These are phyloP conservation scores for Penicillium paxilli DNA, from an alignment of 495 filamentous ascomycete genomes.

Conservation along the genomic window DNA sequence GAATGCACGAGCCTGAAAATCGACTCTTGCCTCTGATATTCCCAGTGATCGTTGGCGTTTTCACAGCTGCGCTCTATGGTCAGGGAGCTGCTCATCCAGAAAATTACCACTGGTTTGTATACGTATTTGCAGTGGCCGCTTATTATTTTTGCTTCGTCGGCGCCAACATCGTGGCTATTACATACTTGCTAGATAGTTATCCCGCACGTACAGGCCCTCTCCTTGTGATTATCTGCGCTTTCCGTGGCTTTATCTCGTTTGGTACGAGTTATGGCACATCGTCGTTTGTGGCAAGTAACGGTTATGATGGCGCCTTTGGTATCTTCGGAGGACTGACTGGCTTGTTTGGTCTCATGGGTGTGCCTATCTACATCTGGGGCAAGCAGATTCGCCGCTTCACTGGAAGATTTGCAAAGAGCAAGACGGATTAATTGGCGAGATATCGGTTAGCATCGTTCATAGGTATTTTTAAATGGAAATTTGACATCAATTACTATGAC, in stretches of 20 bases:
- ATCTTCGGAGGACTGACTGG: constrained; percentile 28
- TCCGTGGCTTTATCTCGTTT: constrained; percentile 39
- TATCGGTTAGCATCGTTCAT: too few species aligned
- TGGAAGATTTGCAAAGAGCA: constrained; percentile 12
- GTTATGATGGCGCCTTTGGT: constrained; percentile 32
- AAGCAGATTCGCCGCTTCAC: constrained; percentile 31
- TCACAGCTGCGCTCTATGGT: constrained; percentile 34
- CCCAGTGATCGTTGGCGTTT: constrained; percentile 30
- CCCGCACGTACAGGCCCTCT: constrained; percentile 34
- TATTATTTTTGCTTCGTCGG: constrained; percentile 42
- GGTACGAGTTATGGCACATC: constrained; percentile 31
- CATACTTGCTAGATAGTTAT: constrained; percentile 39
- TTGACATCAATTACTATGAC: too few species aligned
- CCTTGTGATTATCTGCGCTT: constrained; percentile 40
- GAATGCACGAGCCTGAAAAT: constrained; percentile 35
- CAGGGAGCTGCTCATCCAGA: constrained; percentile 27
- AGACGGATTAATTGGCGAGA: neutral
- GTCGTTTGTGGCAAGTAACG: constrained; percentile 20
- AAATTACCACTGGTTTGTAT: constrained; percentile 35
- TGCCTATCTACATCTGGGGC: constrained; percentile 31
- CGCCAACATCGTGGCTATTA: constrained; percentile 39
- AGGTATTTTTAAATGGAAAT: too few species aligned
- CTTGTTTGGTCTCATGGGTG: constrained; percentile 19
- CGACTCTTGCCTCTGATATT: constrained; percentile 31
- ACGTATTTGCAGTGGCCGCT: constrained; percentile 30